These are phyloP conservation scores for Dryas alaskensis DNA, from an alignment of 306 rosid species.

Conservation along the genomic window DNA sequence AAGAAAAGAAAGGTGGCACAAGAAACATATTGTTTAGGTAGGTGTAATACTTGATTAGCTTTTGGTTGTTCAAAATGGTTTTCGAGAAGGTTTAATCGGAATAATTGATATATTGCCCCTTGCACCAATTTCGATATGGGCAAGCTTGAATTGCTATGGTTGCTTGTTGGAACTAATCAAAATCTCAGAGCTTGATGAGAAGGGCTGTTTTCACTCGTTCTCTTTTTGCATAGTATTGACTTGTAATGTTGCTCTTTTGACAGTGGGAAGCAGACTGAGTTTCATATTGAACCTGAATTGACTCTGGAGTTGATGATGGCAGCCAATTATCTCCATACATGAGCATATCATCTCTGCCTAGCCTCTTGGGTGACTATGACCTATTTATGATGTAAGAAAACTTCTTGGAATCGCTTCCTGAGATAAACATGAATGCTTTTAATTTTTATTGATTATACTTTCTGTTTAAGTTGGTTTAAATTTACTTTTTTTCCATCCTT, in stretches of 20 bases:
- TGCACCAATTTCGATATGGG: conserved; percentile 1
- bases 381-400: conserved; percentile 27
- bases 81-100: background rate
- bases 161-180: background rate
- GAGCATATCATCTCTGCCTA: conserved; percentile 27
- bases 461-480: conserved; percentile 5
- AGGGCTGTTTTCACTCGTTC: background rate
- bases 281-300: conserved; percentile 85
- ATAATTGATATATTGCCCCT: background rate
- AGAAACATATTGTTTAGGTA: background rate
- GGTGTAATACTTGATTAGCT: background rate
- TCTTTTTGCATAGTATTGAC: conserved; percentile 6
- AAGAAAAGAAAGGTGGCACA: background rate
- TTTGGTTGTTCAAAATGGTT: background rate
- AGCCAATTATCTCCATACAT: conserved; percentile 89
- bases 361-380: conserved; percentile 20
- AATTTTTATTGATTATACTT: background rate
- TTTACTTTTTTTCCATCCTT: background rate
- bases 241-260: conserved; percentile 18
- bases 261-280: conserved; percentile 89
- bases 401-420: conserved; percentile 9
- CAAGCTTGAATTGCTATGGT: background rate
- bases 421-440: background rate
- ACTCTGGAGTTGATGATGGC: conserved; percentile 95
- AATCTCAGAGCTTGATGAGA: background rate